Evolutionary conservation across 2,329 filamentous ascomycete genomes (phyloP), one percentile per base, ranked within the genome.

Genomic region (Colletotrichum sidae): DNA sequence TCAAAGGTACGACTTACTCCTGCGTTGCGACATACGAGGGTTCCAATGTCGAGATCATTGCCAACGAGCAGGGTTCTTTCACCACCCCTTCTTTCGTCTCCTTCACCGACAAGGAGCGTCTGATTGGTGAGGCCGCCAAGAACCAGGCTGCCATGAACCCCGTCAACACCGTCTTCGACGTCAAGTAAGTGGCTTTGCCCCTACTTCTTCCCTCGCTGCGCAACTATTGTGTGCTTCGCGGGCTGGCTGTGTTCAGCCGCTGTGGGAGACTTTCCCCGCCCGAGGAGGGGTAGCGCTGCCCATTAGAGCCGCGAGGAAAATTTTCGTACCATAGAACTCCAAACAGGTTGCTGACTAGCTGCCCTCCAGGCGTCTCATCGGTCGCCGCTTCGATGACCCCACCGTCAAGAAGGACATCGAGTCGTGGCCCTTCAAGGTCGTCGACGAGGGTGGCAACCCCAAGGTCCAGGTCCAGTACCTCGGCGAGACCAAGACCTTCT

Each of bases 61-160:
- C 95, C 91, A 98, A 98, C 86, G 95, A 98, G 89, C 95, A 98
- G 90, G 95, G 95, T 88, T 94, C 90, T 85, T 97, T 97, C 86
- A 98, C 96, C 79, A 98, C 96, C 70, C 96, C 96, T 73, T 98
- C 96, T 64, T 99, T 97, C 88, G 96, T 99, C 80, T 97, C 93
- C 76, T 99, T 99, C 90, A 97, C 94, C 80, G 91, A 95, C 77
- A 93, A 97, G 87, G 96, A 99, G 89, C 94, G 96, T 83, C 86
- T 99, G 85, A 98, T 98, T 79, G 96, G 96, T 87, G 96, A 98
- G 89, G 95, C 96, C 68, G 96, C 96, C 79, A 99, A 98, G 92
- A 99, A 99, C 88, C 94, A 97, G 90, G 96, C 95, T 79, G 95
- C 96, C 78, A 97, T 98, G 93, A 99, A 99, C 92, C 96, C 96